phyloP scores from a whole-genome alignment of 306 rosid genomes.

The Coriaria nepalensis region DNA sequence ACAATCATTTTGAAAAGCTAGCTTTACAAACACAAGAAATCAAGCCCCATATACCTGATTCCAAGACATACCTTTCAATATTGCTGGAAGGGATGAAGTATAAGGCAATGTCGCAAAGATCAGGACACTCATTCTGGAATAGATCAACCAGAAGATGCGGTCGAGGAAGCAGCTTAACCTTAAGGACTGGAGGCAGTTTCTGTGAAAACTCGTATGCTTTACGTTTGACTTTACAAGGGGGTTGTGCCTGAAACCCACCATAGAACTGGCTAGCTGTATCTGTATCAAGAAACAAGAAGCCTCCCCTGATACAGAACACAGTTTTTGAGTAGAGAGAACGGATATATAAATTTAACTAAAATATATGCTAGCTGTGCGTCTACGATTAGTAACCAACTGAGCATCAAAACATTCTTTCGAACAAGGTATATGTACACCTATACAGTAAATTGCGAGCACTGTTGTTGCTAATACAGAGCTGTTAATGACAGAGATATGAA shows the following conservation, averaged over 20 bases:
- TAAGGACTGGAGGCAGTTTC: conserved; percentile 43
- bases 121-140: conserved; percentile 31
- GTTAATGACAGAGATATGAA: no score
- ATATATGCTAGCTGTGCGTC: background rate
- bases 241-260: conserved; percentile 50
- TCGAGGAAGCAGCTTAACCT: conserved; percentile 26
- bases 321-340: conserved; percentile 13
- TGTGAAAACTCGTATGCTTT: conserved; percentile 29
- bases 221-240: conserved; percentile 34
- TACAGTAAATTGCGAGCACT: no score
- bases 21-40: conserved; percentile 1
- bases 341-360: conserved; percentile 8
- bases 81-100: conserved; percentile 45
- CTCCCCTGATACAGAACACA: conserved; percentile 32
- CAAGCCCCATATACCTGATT: conserved; percentile 9
- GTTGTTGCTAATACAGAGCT: no score
- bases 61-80: conserved; percentile 32
- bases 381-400: background rate
- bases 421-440: no score
- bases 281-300: conserved; percentile 24
- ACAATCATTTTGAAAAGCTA: conserved; percentile 6
- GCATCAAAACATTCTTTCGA: no score
- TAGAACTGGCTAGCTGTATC: conserved; percentile 12
- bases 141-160: conserved; percentile 26
- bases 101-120: conserved; percentile 48